Base-by-base conservation (phyloP, 1,284 basidiomycete genomes). In the Pyrrhoderma noxium region DNA sequence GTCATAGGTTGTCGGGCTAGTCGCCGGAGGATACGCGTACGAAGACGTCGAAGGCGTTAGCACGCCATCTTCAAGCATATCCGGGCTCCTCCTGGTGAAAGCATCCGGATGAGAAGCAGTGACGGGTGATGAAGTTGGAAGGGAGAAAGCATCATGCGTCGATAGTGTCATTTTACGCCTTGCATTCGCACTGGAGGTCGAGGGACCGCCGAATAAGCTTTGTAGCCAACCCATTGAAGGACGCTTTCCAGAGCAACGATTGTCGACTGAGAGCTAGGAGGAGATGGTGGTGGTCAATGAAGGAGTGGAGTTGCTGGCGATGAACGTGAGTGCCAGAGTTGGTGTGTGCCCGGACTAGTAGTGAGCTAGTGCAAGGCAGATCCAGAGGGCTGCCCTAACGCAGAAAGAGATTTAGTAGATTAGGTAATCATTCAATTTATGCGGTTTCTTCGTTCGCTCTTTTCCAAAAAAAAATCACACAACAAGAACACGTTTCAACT, bases 141-240 rank as follows among this genome's bases (percentile, higher is more conserved):
- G 71, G 47, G 85, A 84, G 68, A 89, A 89, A 48, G 86, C 86
- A 61, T 89, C 85, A 63, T 83, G 77, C 13, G 87, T 89, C 18
- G 77, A 78, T 55, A 89, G 74, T 42, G 82, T 76, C 65, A 83
- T 80, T 60, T 71, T 80, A 61, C 72, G 75, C 61, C 75, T 64
- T 27, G 69, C 58, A 57, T 70, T 75, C 60, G 74, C 71, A 41
- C 70, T 64, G 42, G 65, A 67, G 55, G 73, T 71, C 42, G 69
- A 59, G 54, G 64, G 62, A 37, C 75, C 71, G 14, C 16, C n/a
- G 65, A 88, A 86, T 52, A 85, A 67, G 57, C 75, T 77, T 38
- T 73, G 67, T 49, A 88, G 68, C 85, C 85, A 88, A 69, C 79
- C 78, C 85, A 88, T 88, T 37, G 57, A 53, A 60, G 9, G 14